phyloP scores from a whole-genome alignment of 345 rosid genomes.

The Streptanthus diversifolius region DNA sequence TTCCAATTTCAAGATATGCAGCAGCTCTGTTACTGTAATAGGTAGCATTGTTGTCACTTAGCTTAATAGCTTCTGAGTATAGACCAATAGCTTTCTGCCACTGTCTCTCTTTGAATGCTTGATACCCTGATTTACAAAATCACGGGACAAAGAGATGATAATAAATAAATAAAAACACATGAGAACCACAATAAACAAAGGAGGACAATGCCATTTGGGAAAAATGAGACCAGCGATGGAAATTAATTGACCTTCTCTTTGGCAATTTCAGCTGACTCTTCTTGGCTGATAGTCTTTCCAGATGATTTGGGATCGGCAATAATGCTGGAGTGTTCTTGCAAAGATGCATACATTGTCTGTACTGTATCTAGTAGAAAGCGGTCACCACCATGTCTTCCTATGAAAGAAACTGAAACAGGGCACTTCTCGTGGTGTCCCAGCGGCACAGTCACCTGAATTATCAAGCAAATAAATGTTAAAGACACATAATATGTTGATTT shows the following conservation, averaged over 20 bases:
- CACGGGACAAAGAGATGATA: not conserved
- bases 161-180: not conserved
- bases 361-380: slow-evolving; percentile 79
- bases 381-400: slow-evolving; percentile 84
- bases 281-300: slow-evolving; percentile 40
- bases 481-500: not conserved
- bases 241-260: slow-evolving; percentile 75
- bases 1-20: slow-evolving; percentile 74
- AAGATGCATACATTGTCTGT: slow-evolving; percentile 56
- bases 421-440: slow-evolving; percentile 64
- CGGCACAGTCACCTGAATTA: slow-evolving; percentile 68
- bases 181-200: not conserved
- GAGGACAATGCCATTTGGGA: not conserved
- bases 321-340: slow-evolving; percentile 64
- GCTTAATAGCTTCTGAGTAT: slow-evolving; percentile 88
- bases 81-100: slow-evolving; percentile 81
- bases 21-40: slow-evolving; percentile 97
- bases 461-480: slow-evolving; percentile 6
- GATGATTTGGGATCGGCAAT: slow-evolving; percentile 48
- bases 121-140: slow-evolving; percentile 58
- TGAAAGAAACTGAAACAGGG: slow-evolving; percentile 77
- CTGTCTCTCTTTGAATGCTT: slow-evolving; percentile 81
- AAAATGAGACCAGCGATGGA: not conserved
- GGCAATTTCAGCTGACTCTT: slow-evolving; percentile 68
- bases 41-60: slow-evolving; percentile 72